Percentiles rank a stretch among this genome's conserved stretches.
These are phyloP conservation scores for Globisporangium cystogenes DNA, from an alignment of 352 stramenopile species.

Conservation along the genomic window DNA sequence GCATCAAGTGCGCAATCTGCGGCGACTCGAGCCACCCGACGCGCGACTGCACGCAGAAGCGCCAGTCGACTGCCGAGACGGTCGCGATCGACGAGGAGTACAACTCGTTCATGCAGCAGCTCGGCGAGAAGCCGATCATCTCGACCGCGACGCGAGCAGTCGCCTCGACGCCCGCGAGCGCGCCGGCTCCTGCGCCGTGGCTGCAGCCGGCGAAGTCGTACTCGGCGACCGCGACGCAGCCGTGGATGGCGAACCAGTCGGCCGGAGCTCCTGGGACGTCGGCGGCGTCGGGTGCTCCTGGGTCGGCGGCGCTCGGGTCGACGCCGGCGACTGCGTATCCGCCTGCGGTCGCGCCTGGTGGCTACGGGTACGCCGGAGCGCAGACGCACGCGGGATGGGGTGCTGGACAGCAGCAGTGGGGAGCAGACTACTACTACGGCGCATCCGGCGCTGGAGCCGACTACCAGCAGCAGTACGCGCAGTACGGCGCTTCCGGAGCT, in stretches of 20 bases:
- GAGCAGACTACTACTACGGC: conserved; percentile 47
- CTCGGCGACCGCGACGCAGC: conserved; percentile 29
- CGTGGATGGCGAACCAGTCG: conserved; percentile 61
- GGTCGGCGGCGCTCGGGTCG: conserved; percentile 24
- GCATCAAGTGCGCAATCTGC: conserved; percentile 97
- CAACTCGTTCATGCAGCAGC: conserved; percentile 83
- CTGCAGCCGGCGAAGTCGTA: conserved; percentile 53
- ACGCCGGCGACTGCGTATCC: conserved; percentile 49
- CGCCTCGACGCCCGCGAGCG: not conserved
- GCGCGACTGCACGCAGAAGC: conserved; percentile 94
- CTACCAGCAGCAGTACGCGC: conserved; percentile 31
- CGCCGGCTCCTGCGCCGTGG: conserved; percentile 44
- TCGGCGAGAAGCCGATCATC: conserved; percentile 70
- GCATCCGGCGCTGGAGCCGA: conserved; percentile 13
- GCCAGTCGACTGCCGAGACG: conserved; percentile 61
- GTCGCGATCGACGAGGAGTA: conserved; percentile 84
- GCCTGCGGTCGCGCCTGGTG: conserved; percentile 27
- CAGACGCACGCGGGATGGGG: conserved; percentile 14
- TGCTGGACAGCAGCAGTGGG: conserved; percentile 18
- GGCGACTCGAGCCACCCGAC: conserved; percentile 97
- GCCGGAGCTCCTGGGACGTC: conserved; percentile 31
- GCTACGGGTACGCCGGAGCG: conserved; percentile 16
- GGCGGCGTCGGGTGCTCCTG: conserved; percentile 15
- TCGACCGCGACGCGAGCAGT: conserved; percentile 41
- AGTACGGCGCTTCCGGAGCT: conserved; percentile 16